phyloP scores from a whole-genome alignment of 2,329 filamentous ascomycete genomes.

The Ophiocordyceps australis region DNA sequence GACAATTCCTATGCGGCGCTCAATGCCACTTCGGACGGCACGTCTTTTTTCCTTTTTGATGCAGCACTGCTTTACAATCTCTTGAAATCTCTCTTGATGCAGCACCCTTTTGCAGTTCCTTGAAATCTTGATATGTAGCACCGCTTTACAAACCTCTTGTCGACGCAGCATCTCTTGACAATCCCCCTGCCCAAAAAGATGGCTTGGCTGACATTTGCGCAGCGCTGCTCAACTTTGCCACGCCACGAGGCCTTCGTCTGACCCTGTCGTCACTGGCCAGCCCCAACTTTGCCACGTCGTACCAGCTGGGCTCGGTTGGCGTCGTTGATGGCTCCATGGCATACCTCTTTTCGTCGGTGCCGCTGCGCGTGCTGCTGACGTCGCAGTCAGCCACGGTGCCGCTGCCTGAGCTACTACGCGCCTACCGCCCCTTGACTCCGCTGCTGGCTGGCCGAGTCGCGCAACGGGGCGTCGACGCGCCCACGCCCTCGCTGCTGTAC shows the following conservation, averaged over 20 bases:
- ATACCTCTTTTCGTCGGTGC: conserved; percentile 83
- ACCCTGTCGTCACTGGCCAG: conserved; percentile 84
- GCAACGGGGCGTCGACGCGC: conserved; percentile 9
- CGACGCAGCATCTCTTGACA: no score
- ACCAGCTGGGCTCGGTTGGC: conserved; percentile 75
- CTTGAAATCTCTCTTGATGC: no score
- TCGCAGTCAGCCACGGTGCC: conserved; percentile 58
- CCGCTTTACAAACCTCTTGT: neutral
- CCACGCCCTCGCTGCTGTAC: conserved; percentile 43
- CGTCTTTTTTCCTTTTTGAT: conserved; percentile 5
- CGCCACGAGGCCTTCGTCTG: conserved; percentile 67
- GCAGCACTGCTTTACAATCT: no score
- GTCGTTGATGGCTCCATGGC: conserved; percentile 93
- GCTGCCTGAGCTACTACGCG: conserved; percentile 58
- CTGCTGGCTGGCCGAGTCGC: conserved; percentile 17
- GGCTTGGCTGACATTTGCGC: conserved; percentile 2
- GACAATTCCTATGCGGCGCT: conserved; percentile 85
- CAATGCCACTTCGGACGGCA: conserved; percentile 69
- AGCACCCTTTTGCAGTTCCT: no score
- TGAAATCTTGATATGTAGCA: no score
- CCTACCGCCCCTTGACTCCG: conserved; percentile 64
- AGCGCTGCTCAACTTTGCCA: conserved; percentile 79
- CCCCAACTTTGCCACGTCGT: conserved; percentile 85
- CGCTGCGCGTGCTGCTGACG: conserved; percentile 45
- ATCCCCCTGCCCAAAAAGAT: no score